Percentiles rank a stretch among this genome's conserved stretches.
These are phyloP conservation scores for Lentinula raphanica DNA, from an alignment of 768 basidiomycete genomes.

Conservation along the genomic window DNA sequence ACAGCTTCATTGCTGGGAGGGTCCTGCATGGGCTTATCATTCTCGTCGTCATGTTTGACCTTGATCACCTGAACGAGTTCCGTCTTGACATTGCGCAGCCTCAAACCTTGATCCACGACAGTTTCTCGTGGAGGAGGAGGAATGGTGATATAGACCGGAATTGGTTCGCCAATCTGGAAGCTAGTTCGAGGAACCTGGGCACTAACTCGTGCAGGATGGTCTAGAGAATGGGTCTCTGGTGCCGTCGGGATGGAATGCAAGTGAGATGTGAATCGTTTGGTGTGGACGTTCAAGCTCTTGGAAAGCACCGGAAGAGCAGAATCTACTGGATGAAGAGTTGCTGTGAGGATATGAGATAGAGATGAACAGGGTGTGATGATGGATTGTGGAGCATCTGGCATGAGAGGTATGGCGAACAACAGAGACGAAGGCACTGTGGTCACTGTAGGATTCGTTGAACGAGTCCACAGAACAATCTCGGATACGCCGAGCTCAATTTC, in stretches of 20 bases:
- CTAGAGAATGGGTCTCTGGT: slow-evolving; percentile 53
- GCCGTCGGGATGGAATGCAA: slow-evolving; percentile 46
- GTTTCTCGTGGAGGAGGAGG: slow-evolving; percentile 68
- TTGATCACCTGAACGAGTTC: slow-evolving; percentile 70
- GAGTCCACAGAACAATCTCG: slow-evolving; percentile 52
- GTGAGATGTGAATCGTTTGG: slow-evolving; percentile 70
- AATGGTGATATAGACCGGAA: slow-evolving; percentile 76
- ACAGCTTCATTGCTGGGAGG: slow-evolving; percentile 7
- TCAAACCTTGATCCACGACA: slow-evolving; percentile 63
- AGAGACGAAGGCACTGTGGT: slow-evolving; percentile 52
- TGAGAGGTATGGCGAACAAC: slow-evolving; percentile 79
- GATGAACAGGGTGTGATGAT: slow-evolving; percentile 72
- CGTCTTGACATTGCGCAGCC: slow-evolving; percentile 74
- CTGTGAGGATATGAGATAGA: slow-evolving; percentile 65
- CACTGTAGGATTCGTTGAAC: slow-evolving; percentile 25
- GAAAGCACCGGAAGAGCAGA: slow-evolving; percentile 33
- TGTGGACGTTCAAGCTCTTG: slow-evolving; percentile 63
- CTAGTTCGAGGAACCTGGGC: slow-evolving; percentile 68
- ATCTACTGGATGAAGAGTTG: slow-evolving; percentile 53
- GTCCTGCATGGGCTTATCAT: slow-evolving; percentile 25
- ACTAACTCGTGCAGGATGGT: slow-evolving; percentile 62
- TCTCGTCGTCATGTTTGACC: slow-evolving; percentile 35
- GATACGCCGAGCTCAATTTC: slow-evolving; percentile 63
- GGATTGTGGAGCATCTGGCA: slow-evolving; percentile 77
- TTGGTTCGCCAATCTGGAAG: slow-evolving; percentile 66